A percentile compares a stretch with the other conserved stretches of the same genome.
These are phyloP conservation scores for Leonotis leonurus DNA, from an alignment of 257 asterid species.

Conservation along the genomic window DNA sequence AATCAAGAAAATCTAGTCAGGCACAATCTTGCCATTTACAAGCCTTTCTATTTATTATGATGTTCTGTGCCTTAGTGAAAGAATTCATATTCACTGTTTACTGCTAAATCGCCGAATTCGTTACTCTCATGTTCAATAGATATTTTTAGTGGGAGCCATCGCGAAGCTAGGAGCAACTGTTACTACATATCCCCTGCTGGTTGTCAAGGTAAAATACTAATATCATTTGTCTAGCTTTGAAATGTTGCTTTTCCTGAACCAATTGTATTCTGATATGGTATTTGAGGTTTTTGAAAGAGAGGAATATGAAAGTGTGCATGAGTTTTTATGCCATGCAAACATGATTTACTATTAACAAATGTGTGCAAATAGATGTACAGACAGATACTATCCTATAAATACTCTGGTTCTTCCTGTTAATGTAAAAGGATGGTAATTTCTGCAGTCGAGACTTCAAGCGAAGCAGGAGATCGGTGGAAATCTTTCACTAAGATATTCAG, in stretches of 20 bases:
- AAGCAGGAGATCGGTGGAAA: constrained; percentile 90
- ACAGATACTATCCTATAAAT: too few species aligned
- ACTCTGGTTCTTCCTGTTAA: constrained; percentile 1
- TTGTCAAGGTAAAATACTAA: constrained; percentile 81
- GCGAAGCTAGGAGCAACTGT: constrained; percentile 95
- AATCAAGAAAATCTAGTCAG: not conserved
- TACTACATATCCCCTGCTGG: constrained; percentile 81
- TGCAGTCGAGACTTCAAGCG: constrained; percentile 99
- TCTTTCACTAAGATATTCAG: constrained; percentile 71
- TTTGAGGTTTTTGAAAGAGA: constrained; percentile 3
- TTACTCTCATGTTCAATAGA: constrained; percentile 28
- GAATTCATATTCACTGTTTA: constrained; percentile 2
- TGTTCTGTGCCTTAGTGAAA: not conserved
- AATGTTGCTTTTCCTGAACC: not conserved
- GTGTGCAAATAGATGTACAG: not conserved
- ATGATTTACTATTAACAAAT: not conserved
- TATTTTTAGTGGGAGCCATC: constrained; percentile 69
- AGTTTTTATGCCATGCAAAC: not conserved
- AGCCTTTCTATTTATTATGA: not conserved
- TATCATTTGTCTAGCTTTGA: not conserved
- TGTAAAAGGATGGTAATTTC: constrained; percentile 5
- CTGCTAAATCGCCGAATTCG: not conserved
- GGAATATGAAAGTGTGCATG: not conserved
- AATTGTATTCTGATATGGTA: not conserved
- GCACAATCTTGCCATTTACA: not conserved